Evolutionary conservation across 495 filamentous ascomycete genomes (phyloP).

Genomic region (Annulohypoxylon moriforme): DNA sequence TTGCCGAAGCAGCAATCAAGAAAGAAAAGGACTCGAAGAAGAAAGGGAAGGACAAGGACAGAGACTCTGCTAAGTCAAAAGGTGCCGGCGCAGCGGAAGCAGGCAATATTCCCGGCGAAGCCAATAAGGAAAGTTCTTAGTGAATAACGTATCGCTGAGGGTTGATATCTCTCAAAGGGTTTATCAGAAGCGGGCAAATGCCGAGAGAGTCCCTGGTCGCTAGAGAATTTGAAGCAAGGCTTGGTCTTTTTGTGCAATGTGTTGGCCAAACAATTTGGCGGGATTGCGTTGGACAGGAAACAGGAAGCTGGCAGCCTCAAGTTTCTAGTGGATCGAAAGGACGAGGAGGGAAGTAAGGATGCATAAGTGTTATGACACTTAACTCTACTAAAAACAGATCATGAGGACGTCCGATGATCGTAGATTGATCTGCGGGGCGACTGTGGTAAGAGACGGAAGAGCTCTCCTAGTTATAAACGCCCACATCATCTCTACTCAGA

Average conservation of each 20-base stretch:
- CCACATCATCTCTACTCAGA: slow-evolving; percentile 25
- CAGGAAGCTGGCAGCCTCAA: neutral
- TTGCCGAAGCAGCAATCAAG: slow-evolving; percentile 95
- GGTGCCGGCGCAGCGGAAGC: slow-evolving; percentile 28
- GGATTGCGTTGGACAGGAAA: neutral
- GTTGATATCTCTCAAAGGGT: neutral
- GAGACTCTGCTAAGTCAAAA: slow-evolving; percentile 34
- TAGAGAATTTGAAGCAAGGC: neutral
- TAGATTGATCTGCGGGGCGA: slow-evolving; percentile 27
- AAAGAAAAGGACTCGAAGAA: slow-evolving; percentile 84
- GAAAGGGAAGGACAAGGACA: slow-evolving; percentile 72
- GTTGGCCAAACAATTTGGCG: neutral
- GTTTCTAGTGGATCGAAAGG: neutral
- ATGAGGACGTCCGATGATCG: slow-evolving; percentile 14
- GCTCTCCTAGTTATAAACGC: slow-evolving; percentile 30
- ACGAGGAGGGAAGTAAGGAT: neutral
- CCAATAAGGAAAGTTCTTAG: slow-evolving; percentile 30
- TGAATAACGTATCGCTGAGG: neutral
- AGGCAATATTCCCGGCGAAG: neutral
- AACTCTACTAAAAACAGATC: neutral
- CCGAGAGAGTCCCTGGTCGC: neutral
- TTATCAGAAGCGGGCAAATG: neutral
- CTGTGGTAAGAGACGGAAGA: slow-evolving; percentile 15
- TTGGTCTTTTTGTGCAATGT: neutral
- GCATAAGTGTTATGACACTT: neutral